Evolutionary conservation across 2,329 filamentous ascomycete genomes (phyloP).

Genomic region (Xylaria sp.): DNA sequence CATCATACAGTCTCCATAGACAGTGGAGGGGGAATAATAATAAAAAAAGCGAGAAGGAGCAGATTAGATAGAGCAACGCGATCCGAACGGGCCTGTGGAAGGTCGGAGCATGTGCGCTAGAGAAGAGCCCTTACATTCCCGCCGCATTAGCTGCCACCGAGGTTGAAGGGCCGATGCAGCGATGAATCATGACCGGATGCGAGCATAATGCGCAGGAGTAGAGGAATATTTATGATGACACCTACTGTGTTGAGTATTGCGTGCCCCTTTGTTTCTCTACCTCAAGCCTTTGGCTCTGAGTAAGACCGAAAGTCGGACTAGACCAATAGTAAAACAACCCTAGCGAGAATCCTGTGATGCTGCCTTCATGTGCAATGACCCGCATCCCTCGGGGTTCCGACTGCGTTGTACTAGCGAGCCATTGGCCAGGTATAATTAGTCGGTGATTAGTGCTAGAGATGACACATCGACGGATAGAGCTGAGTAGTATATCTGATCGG

Average conservation of each 20-base stretch:
- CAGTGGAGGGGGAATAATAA: too few relatives aligned
- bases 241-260: constrained; percentile 21
- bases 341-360: constrained; percentile 21
- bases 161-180: constrained; percentile 22
- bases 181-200: constrained; percentile 29
- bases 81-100: not conserved
- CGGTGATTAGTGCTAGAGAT: too few relatives aligned
- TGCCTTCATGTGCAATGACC: constrained; percentile 27
- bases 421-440: too few relatives aligned
- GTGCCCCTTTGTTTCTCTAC: constrained; percentile 11
- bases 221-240: constrained; percentile 18
- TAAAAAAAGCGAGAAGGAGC: not conserved
- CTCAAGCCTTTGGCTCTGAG: not conserved
- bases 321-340: constrained; percentile 9
- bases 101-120: not conserved
- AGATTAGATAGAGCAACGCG: not conserved
- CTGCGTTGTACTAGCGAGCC: not conserved
- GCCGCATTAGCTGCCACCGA: not conserved
- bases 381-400: constrained; percentile 16
- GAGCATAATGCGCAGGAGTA: constrained; percentile 13
- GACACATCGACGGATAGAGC: not conserved
- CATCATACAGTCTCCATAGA: not conserved
- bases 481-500: not conserved
- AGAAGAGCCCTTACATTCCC: not conserved
- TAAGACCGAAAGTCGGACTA: not conserved